Evolutionary conservation across 768 basidiomycete genomes (phyloP).

Genomic region (Boletellus ananiceps): DNA sequence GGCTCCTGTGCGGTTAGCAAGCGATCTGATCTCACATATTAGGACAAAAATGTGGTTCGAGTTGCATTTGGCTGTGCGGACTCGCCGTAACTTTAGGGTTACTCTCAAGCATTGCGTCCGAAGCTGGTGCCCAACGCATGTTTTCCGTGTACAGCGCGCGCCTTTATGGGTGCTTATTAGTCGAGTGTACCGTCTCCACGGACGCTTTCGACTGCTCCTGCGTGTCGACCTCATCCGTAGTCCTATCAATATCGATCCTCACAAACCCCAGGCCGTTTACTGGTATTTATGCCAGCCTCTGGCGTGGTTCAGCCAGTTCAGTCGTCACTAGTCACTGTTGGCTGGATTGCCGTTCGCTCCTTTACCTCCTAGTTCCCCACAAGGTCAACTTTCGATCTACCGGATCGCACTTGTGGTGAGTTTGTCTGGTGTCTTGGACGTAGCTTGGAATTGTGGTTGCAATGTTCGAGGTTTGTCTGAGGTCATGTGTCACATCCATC

Average conservation of each 20-base stretch:
- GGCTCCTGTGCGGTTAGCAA: background rate
- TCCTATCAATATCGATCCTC: background rate
- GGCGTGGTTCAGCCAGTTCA: background rate
- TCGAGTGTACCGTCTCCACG: background rate
- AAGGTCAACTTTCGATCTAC: background rate
- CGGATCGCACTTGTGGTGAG: background rate
- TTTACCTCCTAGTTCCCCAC: background rate
- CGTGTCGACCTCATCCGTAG: background rate
- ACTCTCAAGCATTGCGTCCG: background rate
- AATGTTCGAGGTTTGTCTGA: constrained; percentile 11
- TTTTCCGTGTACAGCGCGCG: constrained; percentile 3
- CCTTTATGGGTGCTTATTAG: constrained; percentile 6
- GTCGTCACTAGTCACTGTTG: background rate
- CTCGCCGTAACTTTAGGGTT: background rate
- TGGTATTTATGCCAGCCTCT: too few species aligned
- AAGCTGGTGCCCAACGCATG: constrained; percentile 7
- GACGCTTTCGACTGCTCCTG: background rate
- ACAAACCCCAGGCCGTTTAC: background rate
- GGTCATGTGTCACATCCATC: background rate
- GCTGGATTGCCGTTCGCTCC: background rate
- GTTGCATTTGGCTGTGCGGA: background rate
- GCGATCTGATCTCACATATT: constrained; percentile 4
- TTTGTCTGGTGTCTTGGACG: background rate
- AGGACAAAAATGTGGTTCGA: background rate
- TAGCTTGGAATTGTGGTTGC: background rate